A percentile compares a stretch with the other conserved stretches of the same genome.
phyloP scores from a whole-genome alignment of 768 basidiomycete species.

The Calvatia gigantea region DNA sequence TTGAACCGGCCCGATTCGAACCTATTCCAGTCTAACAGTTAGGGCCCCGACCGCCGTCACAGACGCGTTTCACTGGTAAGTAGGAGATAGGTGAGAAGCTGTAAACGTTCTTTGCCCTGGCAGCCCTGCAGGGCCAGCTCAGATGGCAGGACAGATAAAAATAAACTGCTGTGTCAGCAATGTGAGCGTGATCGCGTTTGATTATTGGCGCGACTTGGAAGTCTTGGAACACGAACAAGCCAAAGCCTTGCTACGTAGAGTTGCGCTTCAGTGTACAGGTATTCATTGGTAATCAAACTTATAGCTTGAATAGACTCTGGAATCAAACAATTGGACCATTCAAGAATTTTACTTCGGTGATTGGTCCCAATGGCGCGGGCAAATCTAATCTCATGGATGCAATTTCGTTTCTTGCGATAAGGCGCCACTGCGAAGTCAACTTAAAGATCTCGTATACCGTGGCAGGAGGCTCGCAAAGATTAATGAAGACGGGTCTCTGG shows the following conservation, averaged over 20 bases:
- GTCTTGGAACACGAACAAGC: neutral
- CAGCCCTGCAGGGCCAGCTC: no score
- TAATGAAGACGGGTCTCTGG: conserved; percentile 40
- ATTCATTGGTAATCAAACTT: neutral
- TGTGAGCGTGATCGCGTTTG: conserved; percentile 6
- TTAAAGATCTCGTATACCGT: conserved; percentile 95
- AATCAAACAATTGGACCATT: conserved; percentile 87
- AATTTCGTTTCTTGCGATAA: conserved; percentile 97
- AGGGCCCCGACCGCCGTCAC: no score
- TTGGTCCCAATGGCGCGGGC: conserved; percentile 98
- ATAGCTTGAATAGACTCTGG: conserved; percentile 28
- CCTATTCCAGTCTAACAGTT: no score
- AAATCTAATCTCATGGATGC: conserved; percentile 99
- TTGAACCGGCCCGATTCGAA: no score
- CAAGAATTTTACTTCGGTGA: conserved; percentile 90
- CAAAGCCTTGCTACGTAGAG: conserved; percentile 74
- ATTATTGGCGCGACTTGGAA: conserved; percentile 5
- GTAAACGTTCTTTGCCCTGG: no score
- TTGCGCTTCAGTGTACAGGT: no score
- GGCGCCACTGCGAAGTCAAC: conserved; percentile 89
- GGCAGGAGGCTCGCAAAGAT: conserved; percentile 65
- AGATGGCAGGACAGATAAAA: neutral
- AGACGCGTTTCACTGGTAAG: no score
- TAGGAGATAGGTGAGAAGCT: no score
- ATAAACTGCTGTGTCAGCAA: neutral